phyloP scores from a whole-genome alignment of 331 rosid species.

The Saraca asoca region DNA sequence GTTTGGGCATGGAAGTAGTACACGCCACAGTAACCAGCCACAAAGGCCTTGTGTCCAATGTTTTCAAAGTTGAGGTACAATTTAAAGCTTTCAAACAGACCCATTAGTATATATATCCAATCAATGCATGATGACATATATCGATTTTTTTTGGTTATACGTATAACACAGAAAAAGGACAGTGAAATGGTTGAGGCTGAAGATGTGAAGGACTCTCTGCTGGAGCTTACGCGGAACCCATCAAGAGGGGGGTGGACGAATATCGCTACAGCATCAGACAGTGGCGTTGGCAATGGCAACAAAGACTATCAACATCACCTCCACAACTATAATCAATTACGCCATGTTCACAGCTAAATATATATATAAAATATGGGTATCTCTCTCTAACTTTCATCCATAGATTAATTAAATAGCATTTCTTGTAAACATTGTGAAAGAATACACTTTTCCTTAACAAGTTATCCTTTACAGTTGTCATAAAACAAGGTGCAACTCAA shows the following conservation, averaged over 20 bases:
- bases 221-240: constrained; percentile 69
- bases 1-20: constrained; percentile 66
- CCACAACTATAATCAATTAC: constrained; percentile 40
- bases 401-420: no score
- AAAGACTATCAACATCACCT: constrained; percentile 45
- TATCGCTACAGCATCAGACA: constrained; percentile 39
- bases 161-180: constrained; percentile 64
- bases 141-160: background rate
- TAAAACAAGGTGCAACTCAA: no score
- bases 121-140: no score
- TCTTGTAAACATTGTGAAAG: no score
- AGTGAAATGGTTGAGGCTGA: constrained; percentile 71
- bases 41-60: constrained; percentile 80
- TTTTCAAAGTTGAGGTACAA: constrained; percentile 72
- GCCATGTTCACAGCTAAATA: constrained; percentile 31
- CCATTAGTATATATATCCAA: background rate
- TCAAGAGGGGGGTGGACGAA: constrained; percentile 51
- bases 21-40: constrained; percentile 82
- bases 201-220: constrained; percentile 68
- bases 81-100: no score
- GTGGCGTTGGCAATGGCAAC: constrained; percentile 24
- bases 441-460: no score
- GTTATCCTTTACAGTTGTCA: no score
- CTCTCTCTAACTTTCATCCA: no score
- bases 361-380: no score